Percentiles rank a stretch among this genome's conserved stretches.
phyloP scores from a whole-genome alignment of 352 stramenopile species.

The Peronospora destructor region DNA sequence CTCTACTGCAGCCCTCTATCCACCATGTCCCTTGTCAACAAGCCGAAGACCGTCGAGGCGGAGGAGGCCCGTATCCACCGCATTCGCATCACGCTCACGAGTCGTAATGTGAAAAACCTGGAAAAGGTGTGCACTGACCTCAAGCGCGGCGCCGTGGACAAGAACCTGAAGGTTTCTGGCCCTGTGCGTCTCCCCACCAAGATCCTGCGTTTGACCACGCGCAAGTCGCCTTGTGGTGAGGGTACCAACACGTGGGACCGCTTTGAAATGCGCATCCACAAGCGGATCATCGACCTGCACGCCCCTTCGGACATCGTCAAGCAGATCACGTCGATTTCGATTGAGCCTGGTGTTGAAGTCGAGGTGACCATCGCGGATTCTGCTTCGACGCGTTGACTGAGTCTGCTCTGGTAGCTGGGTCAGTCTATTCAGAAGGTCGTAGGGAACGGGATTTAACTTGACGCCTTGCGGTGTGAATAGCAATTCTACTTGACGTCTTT shows the following conservation, averaged over 20 bases:
- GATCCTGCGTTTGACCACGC: constrained; percentile 96
- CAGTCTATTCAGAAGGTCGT: constrained; percentile 10
- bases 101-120: constrained; percentile 98
- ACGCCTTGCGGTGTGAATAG: constrained; percentile 22
- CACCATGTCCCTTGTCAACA: constrained; percentile 85
- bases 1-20: constrained; percentile 70
- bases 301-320: constrained; percentile 98
- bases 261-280: constrained; percentile 99
- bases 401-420: constrained; percentile 3
- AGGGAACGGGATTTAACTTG: constrained; percentile 23
- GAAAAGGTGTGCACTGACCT: constrained; percentile 99
- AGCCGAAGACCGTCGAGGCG: constrained; percentile 81
- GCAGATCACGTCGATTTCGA: constrained; percentile 99
- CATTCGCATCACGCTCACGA: constrained; percentile 99
- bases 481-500: constrained; percentile 32
- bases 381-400: constrained; percentile 41
- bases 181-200: constrained; percentile 99
- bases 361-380: constrained; percentile 96
- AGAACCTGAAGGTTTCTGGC: constrained; percentile 97
- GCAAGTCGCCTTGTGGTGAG: constrained; percentile 96
- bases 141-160: constrained; percentile 96
- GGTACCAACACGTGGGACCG: constrained; percentile 99
- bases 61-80: constrained; percentile 89
- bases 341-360: constrained; percentile 98
- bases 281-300: constrained; percentile 99